phyloP scores from a whole-genome alignment of 2,329 filamentous ascomycete species.

The Talaromyces sp. region DNA sequence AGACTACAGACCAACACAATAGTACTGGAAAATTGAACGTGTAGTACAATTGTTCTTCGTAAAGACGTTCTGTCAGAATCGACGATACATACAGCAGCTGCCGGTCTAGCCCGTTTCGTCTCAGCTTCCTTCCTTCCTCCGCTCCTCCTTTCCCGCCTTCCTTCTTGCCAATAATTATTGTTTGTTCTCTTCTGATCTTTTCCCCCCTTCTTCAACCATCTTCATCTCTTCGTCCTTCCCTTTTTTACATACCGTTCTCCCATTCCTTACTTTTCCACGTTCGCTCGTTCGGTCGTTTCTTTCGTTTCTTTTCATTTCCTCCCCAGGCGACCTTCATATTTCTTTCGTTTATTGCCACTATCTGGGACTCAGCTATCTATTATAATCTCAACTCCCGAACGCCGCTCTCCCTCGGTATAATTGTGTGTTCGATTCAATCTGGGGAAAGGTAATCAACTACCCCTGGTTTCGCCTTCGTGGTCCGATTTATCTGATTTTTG shows the following conservation, averaged over 20 bases:
- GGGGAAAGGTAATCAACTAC: conserved; percentile 10
- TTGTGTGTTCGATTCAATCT: conserved; percentile 13
- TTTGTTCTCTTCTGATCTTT: conserved; percentile 6
- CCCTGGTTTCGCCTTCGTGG: not conserved
- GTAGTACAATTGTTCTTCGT: not conserved
- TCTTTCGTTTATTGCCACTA: not conserved
- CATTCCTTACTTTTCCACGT: conserved; percentile 25
- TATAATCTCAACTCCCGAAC: conserved; percentile 16
- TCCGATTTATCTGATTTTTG: not conserved
- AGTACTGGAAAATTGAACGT: not conserved
- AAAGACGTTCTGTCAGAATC: not conserved
- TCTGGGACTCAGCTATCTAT: not conserved
- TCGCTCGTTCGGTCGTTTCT: conserved; percentile 21
- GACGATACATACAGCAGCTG: not conserved
- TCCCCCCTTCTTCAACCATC: conserved; percentile 18
- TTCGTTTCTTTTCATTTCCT: conserved; percentile 22
- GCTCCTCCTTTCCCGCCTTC: conserved; percentile 14
- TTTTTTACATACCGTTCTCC: conserved; percentile 16
- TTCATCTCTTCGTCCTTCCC: conserved; percentile 19
- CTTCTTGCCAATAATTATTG: conserved; percentile 1
- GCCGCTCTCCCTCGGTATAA: conserved; percentile 19
- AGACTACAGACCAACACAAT: too few species aligned
- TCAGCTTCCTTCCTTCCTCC: conserved; percentile 11
- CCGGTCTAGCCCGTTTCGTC: conserved; percentile 12
- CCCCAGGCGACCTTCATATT: conserved; percentile 12